phyloP scores from a whole-genome alignment of 306 rosid genomes.

The Myrica gale region DNA sequence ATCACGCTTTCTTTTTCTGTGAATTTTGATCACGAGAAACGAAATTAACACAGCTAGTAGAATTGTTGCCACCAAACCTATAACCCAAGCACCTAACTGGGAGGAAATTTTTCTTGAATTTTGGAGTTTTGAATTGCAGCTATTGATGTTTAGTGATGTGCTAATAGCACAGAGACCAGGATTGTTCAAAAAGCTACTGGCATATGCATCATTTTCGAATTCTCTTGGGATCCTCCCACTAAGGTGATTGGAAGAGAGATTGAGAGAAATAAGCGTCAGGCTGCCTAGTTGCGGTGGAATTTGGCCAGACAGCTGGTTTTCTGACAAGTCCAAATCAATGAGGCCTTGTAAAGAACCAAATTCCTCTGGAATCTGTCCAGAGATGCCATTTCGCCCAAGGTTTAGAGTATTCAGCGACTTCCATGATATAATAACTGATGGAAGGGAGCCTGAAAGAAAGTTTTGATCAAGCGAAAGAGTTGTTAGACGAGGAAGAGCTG shows the following conservation, averaged over 20 bases:
- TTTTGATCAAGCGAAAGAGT: slow-evolving; percentile 54
- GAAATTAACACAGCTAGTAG: slow-evolving; percentile 27
- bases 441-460: slow-evolving; percentile 51
- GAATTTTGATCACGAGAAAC: slow-evolving; percentile 19
- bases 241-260: slow-evolving; percentile 60
- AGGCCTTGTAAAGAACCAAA: slow-evolving; percentile 46
- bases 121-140: slow-evolving; percentile 39
- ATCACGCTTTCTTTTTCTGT: slow-evolving; percentile 32
- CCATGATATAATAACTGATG: slow-evolving; percentile 51
- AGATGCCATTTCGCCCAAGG: slow-evolving; percentile 48
- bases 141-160: slow-evolving; percentile 27
- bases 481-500: slow-evolving; percentile 37
- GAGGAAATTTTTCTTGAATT: slow-evolving; percentile 40
- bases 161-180: slow-evolving; percentile 57
- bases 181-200: slow-evolving; percentile 65
- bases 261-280: slow-evolving; percentile 21
- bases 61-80: slow-evolving; percentile 30
- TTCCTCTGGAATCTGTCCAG: slow-evolving; percentile 50
- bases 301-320: slow-evolving; percentile 60
- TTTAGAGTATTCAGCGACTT: slow-evolving; percentile 37
- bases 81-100: slow-evolving; percentile 38
- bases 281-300: slow-evolving; percentile 41
- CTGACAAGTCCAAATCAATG: slow-evolving; percentile 53
- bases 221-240: slow-evolving; percentile 53
- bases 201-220: slow-evolving; percentile 40